Conservation (phyloP, 164 flowering plant species). For the Liquidambar formosana region DNA sequence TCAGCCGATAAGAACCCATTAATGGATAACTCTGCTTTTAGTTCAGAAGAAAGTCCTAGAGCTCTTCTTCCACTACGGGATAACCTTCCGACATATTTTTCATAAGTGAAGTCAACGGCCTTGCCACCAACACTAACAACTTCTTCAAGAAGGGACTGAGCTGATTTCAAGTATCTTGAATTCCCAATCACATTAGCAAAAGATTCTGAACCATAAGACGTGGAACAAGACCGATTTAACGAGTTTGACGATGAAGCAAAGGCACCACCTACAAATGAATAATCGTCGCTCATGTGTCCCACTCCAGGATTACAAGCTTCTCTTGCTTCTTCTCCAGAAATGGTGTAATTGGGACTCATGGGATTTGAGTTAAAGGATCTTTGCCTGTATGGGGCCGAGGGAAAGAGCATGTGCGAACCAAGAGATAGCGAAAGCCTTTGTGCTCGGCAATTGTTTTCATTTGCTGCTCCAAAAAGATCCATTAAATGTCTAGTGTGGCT, state of each 20-base stretch:
- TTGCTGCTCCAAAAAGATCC: slow-evolving; percentile 58
- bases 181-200: slow-evolving; percentile 28
- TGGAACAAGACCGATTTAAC: slow-evolving; percentile 28
- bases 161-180: slow-evolving; percentile 63
- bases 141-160: slow-evolving; percentile 70
- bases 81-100: slow-evolving; percentile 31
- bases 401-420: slow-evolving; percentile 36
- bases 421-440: slow-evolving; percentile 54
- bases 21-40: slow-evolving; percentile 48
- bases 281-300: slow-evolving; percentile 21
- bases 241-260: slow-evolving; percentile 34
- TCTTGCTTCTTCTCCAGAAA: slow-evolving; percentile 32
- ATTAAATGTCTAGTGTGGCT: slow-evolving; percentile 48
- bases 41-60: slow-evolving; percentile 36
- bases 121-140: slow-evolving; percentile 46
- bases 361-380: slow-evolving; percentile 33
- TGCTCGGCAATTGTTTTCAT: slow-evolving; percentile 28
- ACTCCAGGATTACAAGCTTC: slow-evolving; percentile 26
- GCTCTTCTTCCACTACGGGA: slow-evolving; percentile 26
- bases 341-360: slow-evolving; percentile 27
- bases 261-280: slow-evolving; percentile 18
- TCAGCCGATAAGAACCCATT: slow-evolving; percentile 34
- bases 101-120: slow-evolving; percentile 39
- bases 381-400: slow-evolving; percentile 35
- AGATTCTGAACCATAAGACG: slow-evolving; percentile 35